Conservation (phyloP, 768 basidiomycete genomes). For the Daedaleopsis nitida region DNA sequence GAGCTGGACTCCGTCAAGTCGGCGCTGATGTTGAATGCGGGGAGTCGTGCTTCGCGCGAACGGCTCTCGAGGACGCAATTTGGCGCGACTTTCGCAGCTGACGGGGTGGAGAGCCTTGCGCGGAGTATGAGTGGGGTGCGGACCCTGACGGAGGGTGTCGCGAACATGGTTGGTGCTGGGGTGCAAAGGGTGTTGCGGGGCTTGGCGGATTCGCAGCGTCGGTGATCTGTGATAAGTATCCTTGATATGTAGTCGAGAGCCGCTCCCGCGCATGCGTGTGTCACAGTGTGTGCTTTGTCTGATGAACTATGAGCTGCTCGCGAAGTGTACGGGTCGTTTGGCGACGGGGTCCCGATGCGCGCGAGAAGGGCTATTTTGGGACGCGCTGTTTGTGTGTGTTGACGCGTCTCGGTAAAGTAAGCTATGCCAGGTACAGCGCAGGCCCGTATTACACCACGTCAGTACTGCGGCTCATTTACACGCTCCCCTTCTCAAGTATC, state of each 20-base stretch:
- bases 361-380: neutral
- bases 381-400: constrained; percentile 21
- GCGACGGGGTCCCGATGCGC: too few relatives aligned
- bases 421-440: constrained; percentile 6
- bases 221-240: neutral
- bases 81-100: constrained; percentile 35
- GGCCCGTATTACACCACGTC: constrained; percentile 19
- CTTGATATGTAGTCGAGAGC: neutral
- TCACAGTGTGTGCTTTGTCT: too few relatives aligned
- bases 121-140: constrained; percentile 38
- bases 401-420: constrained; percentile 22
- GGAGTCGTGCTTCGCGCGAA: constrained; percentile 34
- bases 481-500: neutral
- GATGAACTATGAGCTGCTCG: too few relatives aligned
- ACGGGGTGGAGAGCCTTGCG: constrained; percentile 46
- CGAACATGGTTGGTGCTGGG: constrained; percentile 17
- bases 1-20: constrained; percentile 84
- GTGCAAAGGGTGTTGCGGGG: constrained; percentile 21
- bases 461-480: neutral
- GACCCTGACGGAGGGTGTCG: constrained; percentile 27
- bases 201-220: constrained; percentile 2
- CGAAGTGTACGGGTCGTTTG: too few relatives aligned
- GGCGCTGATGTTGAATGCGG: constrained; percentile 82
- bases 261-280: neutral
- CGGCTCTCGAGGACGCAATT: constrained; percentile 13